Conservation (phyloP, 2,329 filamentous ascomycete species). For the Arthrobotrys megalospora region DNA sequence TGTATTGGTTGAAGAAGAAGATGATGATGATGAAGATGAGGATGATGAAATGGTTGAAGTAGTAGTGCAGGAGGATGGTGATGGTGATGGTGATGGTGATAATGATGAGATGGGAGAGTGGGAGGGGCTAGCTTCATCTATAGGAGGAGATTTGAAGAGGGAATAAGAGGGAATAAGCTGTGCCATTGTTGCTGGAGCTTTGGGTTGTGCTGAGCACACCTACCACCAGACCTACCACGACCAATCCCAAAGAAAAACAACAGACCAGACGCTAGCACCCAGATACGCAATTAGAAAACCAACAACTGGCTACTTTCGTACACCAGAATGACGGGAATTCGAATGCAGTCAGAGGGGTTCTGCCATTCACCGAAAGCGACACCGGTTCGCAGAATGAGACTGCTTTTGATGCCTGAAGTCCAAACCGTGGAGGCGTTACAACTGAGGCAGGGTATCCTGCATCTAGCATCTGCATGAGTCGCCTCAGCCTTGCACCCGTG, state of each 20-base stretch:
- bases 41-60: conserved; percentile 24
- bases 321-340: not conserved
- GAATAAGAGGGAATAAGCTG: conserved; percentile 2
- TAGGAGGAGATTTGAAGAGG: conserved; percentile 5
- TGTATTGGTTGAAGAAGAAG: not conserved
- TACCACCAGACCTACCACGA: not conserved
- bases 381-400: not conserved
- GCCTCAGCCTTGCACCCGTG: too few relatives aligned
- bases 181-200: conserved; percentile 42
- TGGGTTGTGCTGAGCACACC: conserved; percentile 6
- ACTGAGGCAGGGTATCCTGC: not conserved
- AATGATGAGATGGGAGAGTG: conserved; percentile 10
- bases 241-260: not conserved
- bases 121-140: conserved; percentile 14
- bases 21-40: conserved; percentile 10
- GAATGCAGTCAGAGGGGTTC: not conserved
- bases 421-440: not conserved
- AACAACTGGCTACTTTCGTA: not conserved
- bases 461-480: not conserved
- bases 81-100: conserved; percentile 29
- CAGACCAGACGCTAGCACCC: not conserved
- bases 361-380: not conserved
- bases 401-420: not conserved
- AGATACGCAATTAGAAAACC: not conserved
- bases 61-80: conserved; percentile 15